Evolutionary conservation across 352 stramenopile genomes (phyloP), one percentile per base, ranked within the genome.

Genomic region (Globisporangium parvum): DNA sequence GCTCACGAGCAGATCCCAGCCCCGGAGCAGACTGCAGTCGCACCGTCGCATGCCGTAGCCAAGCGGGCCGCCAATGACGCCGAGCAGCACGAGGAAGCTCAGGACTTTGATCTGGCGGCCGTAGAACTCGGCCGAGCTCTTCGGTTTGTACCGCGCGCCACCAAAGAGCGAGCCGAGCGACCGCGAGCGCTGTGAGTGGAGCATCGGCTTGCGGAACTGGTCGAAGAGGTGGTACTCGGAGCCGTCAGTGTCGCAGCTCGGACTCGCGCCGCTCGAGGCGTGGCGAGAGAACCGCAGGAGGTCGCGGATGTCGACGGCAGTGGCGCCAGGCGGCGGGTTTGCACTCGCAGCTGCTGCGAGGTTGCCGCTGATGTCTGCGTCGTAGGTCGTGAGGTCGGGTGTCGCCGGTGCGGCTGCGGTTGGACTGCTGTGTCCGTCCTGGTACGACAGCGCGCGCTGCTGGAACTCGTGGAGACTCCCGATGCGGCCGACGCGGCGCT

Each of bases 381-480:
- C 51, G 47, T 67, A 55, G 24, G 70, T 55, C 17, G 62, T 23
- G 26, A 63, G 62, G 21, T 69, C 59, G 40, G 31, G 47, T 40
- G 28, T 39, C 45, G 52, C 41, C 47, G 44, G 26, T 56, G 17
- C 15, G 14, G 24, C n/a, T 11, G n/a, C 20, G 33, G 65, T 60
- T 33, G 23, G 24, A 8, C 31, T 31, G 54, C 71, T 65, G 41
- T 71, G 60, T 23, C 46, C 39, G 4, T 65, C 59, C 42, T 73
- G 49, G 37, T 89, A 89, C 28, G 71, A 80, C 42, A 77, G 71
- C 40, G 76, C 82, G 31, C 82, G 82, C 62, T 91, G 82, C 65
- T 91, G 80, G 69, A 93, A 93, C 71, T 93, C 83, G 55, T 87
- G 77, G 26, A 93, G 67, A 59, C 80, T 91, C 42, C 69, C 69